phyloP scores from a whole-genome alignment of 2,329 filamentous ascomycete species.

The Chaetomiaceae sp. region DNA sequence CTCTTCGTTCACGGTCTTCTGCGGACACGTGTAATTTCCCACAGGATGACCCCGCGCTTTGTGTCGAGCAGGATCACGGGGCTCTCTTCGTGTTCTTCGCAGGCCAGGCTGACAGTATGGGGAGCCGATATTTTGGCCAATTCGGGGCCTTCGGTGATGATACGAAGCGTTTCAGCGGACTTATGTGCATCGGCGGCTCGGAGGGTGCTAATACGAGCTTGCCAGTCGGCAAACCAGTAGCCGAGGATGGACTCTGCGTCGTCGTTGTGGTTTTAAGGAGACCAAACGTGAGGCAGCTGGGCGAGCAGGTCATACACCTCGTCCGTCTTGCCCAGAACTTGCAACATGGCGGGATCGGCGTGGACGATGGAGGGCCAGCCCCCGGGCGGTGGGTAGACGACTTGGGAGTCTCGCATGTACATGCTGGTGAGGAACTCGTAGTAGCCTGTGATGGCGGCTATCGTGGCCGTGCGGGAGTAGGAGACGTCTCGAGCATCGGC shows the following conservation, averaged over 20 bases:
- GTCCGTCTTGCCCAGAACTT: conserved; percentile 1
- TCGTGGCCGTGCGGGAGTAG: conserved; percentile 1
- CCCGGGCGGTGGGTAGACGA: conserved; percentile 1
- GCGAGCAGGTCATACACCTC: conserved; percentile 3
- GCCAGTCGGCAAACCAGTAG: background rate
- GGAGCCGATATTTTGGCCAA: background rate
- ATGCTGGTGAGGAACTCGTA: conserved; percentile 5
- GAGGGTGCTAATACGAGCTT: background rate
- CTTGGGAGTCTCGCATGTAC: conserved; percentile 1
- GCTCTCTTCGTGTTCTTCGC: background rate
- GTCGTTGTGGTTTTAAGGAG: background rate
- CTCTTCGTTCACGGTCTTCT: too few species aligned
- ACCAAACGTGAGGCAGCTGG: conserved; percentile 1
- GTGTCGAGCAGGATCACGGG: conserved; percentile 4
- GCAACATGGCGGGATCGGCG: background rate
- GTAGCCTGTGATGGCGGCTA: background rate
- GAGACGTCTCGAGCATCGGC: background rate
- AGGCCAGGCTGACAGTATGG: background rate
- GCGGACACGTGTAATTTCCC: too few species aligned
- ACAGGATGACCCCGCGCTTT: conserved; percentile 1
- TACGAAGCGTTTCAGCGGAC: background rate
- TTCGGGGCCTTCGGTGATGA: background rate
- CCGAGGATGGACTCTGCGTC: background rate
- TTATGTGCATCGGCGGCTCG: background rate
- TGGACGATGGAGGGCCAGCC: conserved; percentile 7